Conservation (phyloP, 202 grass and related monocot species). For the Eragrostis tef region DNA sequence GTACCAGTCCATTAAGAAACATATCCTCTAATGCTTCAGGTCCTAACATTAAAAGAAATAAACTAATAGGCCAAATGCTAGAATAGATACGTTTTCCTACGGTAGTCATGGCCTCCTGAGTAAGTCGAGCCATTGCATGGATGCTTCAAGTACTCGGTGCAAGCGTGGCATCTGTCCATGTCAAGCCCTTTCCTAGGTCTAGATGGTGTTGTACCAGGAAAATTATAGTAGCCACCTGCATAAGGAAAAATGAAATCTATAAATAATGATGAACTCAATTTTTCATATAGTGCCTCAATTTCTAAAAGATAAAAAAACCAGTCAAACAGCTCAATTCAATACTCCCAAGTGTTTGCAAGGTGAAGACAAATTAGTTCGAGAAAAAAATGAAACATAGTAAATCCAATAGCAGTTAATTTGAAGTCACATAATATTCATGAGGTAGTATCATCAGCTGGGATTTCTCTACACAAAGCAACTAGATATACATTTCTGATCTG, state of each 20-base stretch:
- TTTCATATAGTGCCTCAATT: too few relatives aligned
- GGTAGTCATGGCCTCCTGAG: background rate
- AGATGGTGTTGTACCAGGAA: background rate
- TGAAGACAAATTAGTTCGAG: background rate
- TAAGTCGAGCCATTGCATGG: background rate
- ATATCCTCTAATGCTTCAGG: background rate
- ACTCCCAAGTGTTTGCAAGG: background rate
- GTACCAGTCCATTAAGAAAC: too few relatives aligned
- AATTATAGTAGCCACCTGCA: conserved; percentile 7
- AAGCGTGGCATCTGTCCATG: background rate
- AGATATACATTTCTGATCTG: too few relatives aligned
- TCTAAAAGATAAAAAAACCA: too few relatives aligned
- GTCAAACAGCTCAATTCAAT: too few relatives aligned
- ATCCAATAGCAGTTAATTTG: background rate
- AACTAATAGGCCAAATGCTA: background rate
- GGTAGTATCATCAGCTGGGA: too few relatives aligned
- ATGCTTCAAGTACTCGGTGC: background rate
- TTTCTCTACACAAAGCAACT: too few relatives aligned
- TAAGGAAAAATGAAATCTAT: background rate
- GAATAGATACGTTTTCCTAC: background rate
- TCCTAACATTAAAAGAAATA: background rate
- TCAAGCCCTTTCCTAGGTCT: background rate
- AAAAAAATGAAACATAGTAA: background rate
- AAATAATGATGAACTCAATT: background rate
- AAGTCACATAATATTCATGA: background rate